Percentiles rank a stretch among this genome's conserved stretches.
Conservation (phyloP, 2,329 filamentous ascomycete species). For the Trichoderma cornu-damae region DNA sequence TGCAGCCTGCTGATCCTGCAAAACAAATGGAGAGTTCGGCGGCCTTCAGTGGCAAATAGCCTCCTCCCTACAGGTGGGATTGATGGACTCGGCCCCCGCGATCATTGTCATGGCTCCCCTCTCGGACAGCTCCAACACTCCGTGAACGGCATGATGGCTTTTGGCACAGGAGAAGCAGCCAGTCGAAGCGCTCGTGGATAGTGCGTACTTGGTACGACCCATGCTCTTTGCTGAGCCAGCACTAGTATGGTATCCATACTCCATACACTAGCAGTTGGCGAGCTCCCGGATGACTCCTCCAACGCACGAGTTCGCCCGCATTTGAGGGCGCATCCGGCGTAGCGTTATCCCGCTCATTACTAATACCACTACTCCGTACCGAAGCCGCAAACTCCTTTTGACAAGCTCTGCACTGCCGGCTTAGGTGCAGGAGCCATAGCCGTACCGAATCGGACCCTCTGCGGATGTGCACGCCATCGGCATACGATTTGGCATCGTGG, state of each 20-base stretch:
- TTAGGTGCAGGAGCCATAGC: not conserved
- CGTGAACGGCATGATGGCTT: not conserved
- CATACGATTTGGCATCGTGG: not conserved
- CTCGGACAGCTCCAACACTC: no score
- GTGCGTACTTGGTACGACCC: not conserved
- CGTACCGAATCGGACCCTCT: not conserved
- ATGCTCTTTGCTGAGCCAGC: not conserved
- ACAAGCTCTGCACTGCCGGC: not conserved
- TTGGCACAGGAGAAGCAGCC: no score
- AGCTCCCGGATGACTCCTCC: constrained; percentile 11
- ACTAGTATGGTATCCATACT: not conserved
- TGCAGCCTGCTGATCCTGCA: not conserved
- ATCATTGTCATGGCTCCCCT: no score
- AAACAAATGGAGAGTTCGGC: not conserved
- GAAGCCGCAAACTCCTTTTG: not conserved
- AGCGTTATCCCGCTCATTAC: not conserved
- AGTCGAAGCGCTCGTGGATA: no score
- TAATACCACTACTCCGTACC: not conserved
- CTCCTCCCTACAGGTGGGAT: not conserved
- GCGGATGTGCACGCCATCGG: not conserved
- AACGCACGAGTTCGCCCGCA: not conserved
- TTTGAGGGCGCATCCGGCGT: not conserved
- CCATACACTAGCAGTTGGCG: not conserved
- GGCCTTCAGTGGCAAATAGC: not conserved
- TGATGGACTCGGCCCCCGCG: not conserved